Conservation (phyloP, 164 flowering plant genomes). For the Piper longum region DNA sequence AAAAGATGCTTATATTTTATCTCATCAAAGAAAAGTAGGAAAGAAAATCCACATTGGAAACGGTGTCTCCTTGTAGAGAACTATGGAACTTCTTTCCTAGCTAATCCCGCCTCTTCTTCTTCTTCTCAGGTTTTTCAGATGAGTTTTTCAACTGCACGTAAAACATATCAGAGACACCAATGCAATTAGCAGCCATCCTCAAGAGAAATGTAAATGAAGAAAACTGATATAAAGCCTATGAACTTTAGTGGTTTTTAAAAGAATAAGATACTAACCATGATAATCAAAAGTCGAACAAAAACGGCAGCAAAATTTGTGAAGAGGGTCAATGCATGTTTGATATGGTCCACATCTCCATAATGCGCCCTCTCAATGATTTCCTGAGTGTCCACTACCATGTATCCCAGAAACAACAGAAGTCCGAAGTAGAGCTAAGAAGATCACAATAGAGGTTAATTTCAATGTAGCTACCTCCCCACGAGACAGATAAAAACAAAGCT, state of each 20-base stretch:
- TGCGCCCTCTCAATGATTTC: conserved; percentile 90
- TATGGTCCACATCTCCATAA: conserved; percentile 74
- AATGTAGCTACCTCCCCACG: too few relatives aligned
- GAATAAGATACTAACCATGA: conserved; percentile 47
- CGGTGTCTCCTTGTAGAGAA: too few relatives aligned
- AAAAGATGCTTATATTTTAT: too few relatives aligned
- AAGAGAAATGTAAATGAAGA: too few relatives aligned
- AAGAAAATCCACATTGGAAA: too few relatives aligned
- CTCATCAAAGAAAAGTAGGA: too few relatives aligned
- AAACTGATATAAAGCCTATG: too few relatives aligned
- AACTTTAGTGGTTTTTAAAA: neutral
- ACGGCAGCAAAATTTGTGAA: conserved; percentile 83
- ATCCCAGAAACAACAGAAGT: conserved; percentile 80
- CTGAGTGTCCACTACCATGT: conserved; percentile 93
- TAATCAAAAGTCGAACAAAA: conserved; percentile 68
- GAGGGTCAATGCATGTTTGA: conserved; percentile 77
- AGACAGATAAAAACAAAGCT: too few relatives aligned
- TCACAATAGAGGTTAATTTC: neutral
- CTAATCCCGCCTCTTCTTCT: conserved; percentile 13
- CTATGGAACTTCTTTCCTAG: too few relatives aligned
- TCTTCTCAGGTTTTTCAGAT: conserved; percentile 15
- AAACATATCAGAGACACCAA: neutral
- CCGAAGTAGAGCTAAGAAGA: conserved; percentile 73
- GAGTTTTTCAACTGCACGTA: conserved; percentile 18
- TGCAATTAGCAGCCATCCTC: too few relatives aligned